phyloP scores from a whole-genome alignment of 306 rosid genomes.

The Arachis stenosperma region DNA sequence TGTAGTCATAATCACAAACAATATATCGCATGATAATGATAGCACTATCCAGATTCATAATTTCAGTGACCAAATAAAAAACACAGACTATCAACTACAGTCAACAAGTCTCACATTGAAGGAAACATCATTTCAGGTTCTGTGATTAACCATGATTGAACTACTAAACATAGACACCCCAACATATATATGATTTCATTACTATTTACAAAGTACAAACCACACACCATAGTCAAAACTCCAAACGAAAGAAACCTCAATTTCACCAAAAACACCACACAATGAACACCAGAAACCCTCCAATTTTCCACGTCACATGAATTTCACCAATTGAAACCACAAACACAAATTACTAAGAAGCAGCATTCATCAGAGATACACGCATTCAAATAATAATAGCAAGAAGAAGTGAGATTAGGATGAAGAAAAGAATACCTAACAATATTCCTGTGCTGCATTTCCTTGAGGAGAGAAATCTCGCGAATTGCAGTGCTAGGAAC shows the following conservation, averaged over 20 bases:
- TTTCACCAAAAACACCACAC: not conserved
- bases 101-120: not conserved
- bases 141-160: not conserved
- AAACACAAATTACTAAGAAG: too few relatives aligned
- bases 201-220: not conserved
- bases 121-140: not conserved
- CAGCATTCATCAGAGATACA: too few relatives aligned
- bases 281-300: not conserved
- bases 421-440: conserved; percentile 57
- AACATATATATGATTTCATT: conserved; percentile 22
- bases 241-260: conserved; percentile 30
- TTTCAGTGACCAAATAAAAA: conserved; percentile 7
- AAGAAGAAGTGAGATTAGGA: too few relatives aligned
- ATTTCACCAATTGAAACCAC: not conserved
- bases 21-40: conserved; percentile 4
- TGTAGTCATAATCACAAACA: conserved; percentile 10
- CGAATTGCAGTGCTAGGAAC: conserved; percentile 94
- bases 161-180: conserved; percentile 9
- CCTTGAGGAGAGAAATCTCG: conserved; percentile 86
- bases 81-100: not conserved
- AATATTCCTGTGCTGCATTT: conserved; percentile 91
- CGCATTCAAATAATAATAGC: not conserved
- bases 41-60: conserved; percentile 14
- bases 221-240: not conserved
- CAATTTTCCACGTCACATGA: conserved; percentile 1